Percentiles rank a stretch among this genome's conserved stretches.
phyloP scores from a whole-genome alignment of 1,284 basidiomycete genomes.

The Paramarasmius palmivorus region DNA sequence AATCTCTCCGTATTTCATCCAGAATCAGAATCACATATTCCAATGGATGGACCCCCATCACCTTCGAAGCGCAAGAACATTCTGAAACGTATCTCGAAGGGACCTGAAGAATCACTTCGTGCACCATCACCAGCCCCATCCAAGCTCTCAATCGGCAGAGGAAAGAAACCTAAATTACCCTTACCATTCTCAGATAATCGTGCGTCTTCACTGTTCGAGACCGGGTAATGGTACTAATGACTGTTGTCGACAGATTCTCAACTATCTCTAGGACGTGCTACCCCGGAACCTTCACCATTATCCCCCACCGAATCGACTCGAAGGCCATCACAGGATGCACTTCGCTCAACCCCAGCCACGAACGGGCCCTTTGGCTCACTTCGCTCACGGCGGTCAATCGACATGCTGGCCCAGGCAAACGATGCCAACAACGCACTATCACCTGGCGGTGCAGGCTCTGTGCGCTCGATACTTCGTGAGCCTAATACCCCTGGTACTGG shows the following conservation, averaged over 20 bases:
- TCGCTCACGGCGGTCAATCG: slow-evolving; percentile 31
- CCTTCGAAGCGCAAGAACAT: slow-evolving; percentile 41
- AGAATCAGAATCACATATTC: slow-evolving; percentile 35
- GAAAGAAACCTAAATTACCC: slow-evolving; percentile 59
- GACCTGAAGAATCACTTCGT: slow-evolving; percentile 32
- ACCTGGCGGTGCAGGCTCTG: slow-evolving; percentile 41
- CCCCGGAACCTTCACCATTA: slow-evolving; percentile 30
- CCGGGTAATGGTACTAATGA: slow-evolving; percentile 1
- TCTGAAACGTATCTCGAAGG: slow-evolving; percentile 43
- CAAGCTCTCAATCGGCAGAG: slow-evolving; percentile 39
- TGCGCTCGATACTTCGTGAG: slow-evolving; percentile 70
- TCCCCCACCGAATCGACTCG: slow-evolving; percentile 27
- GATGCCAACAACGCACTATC: slow-evolving; percentile 21
- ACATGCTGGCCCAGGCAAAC: slow-evolving; percentile 19
- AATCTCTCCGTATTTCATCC: slow-evolving; percentile 49
- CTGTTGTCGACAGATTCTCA: slow-evolving; percentile 40
- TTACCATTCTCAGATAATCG: slow-evolving; percentile 44
- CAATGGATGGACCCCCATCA: slow-evolving; percentile 49
- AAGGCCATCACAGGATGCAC: slow-evolving; percentile 20
- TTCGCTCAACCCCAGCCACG: slow-evolving; percentile 21
- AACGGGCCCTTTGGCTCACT: slow-evolving; percentile 18
- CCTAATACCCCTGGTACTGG: slow-evolving; percentile 72
- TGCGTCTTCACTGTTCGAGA: slow-evolving; percentile 27
- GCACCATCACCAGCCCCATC: slow-evolving; percentile 35
- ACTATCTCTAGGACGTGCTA: slow-evolving; percentile 38